These are phyloP conservation scores for Coniochaeta sp. DNA, from an alignment of 2,329 filamentous ascomycete species.

Conservation along the genomic window DNA sequence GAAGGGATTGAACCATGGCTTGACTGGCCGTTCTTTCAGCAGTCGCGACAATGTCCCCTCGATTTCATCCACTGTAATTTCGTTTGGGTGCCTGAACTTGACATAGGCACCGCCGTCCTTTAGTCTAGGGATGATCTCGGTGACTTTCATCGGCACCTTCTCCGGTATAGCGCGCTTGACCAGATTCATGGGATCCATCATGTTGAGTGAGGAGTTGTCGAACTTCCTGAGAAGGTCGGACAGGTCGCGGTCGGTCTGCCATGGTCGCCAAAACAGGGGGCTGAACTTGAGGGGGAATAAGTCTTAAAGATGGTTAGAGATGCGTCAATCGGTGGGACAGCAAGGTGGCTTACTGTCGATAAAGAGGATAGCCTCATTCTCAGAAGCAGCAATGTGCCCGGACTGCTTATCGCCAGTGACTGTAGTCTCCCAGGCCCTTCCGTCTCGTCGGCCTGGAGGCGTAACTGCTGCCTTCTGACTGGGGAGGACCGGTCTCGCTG, in stretches of 20 bases:
- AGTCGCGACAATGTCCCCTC: slow-evolving; percentile 50
- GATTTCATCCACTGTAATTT: slow-evolving; percentile 29
- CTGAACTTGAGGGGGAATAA: slow-evolving; percentile 73
- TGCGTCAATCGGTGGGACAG: not conserved
- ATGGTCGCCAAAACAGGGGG: slow-evolving; percentile 35
- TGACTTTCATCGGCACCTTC: slow-evolving; percentile 59
- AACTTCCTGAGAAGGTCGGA: slow-evolving; percentile 43
- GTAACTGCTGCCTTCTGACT: not conserved
- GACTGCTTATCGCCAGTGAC: slow-evolving; percentile 54
- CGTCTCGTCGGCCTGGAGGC: not conserved
- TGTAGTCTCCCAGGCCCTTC: slow-evolving; percentile 31
- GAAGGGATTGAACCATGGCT: slow-evolving; percentile 87
- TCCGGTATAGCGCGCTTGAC: slow-evolving; percentile 57
- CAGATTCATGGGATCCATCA: slow-evolving; percentile 43
- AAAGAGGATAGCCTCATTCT: slow-evolving; percentile 80
- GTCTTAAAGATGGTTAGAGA: slow-evolving; percentile 38
- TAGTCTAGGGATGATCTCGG: slow-evolving; percentile 73
- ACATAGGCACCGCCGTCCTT: slow-evolving; percentile 93
- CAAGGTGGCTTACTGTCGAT: slow-evolving; percentile 64
- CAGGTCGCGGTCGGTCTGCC: slow-evolving; percentile 41
- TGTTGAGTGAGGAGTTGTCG: slow-evolving; percentile 39
- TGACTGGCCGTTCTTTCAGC: slow-evolving; percentile 63
- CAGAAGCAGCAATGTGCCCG: slow-evolving; percentile 71
- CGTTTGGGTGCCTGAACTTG: slow-evolving; percentile 58
- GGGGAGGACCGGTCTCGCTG: not conserved